Conservation (phyloP, 2,329 filamentous ascomycete species). For the Nothophaeocryptopus gaeumannii region DNA sequence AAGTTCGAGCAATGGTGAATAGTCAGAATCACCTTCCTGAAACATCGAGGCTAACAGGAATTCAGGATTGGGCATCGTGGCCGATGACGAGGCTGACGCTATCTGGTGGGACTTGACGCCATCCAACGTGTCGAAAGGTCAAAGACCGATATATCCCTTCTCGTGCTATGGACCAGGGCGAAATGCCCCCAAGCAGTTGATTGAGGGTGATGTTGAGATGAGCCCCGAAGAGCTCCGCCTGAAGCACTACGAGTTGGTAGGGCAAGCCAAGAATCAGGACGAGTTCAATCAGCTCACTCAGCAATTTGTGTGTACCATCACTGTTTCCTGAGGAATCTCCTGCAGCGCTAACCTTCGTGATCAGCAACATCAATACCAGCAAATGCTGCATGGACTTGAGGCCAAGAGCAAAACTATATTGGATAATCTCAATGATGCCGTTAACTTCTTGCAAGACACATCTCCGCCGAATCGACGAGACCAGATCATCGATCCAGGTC, state of each 20-base stretch:
- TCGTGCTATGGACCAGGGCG: constrained; percentile 79
- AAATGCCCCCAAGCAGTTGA: constrained; percentile 76
- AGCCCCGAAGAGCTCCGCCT: constrained; percentile 84
- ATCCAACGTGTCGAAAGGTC: constrained; percentile 59
- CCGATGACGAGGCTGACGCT: constrained; percentile 39
- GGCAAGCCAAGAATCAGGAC: too few relatives aligned
- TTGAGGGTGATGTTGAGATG: constrained; percentile 79
- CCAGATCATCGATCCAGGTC: constrained; percentile 3
- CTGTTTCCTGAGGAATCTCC: neutral
- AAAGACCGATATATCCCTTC: constrained; percentile 79
- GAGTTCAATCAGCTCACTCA: constrained; percentile 39
- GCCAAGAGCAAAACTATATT: constrained; percentile 6
- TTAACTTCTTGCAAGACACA: neutral
- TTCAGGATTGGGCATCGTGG: too few relatives aligned
- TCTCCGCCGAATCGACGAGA: constrained; percentile 8
- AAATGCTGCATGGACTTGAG: constrained; percentile 4
- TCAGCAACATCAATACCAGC: constrained; percentile 3
- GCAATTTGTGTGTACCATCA: constrained; percentile 36
- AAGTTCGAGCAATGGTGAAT: constrained; percentile 3
- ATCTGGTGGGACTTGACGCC: constrained; percentile 47
- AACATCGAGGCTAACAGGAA: too few relatives aligned
- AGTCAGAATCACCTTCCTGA: constrained; percentile 53
- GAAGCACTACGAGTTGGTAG: constrained; percentile 54
- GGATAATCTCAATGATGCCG: constrained; percentile 5
- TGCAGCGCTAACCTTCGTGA: neutral